Base-by-base conservation (phyloP, 2,329 filamentous ascomycete species). In the Fusarium nygamai region DNA sequence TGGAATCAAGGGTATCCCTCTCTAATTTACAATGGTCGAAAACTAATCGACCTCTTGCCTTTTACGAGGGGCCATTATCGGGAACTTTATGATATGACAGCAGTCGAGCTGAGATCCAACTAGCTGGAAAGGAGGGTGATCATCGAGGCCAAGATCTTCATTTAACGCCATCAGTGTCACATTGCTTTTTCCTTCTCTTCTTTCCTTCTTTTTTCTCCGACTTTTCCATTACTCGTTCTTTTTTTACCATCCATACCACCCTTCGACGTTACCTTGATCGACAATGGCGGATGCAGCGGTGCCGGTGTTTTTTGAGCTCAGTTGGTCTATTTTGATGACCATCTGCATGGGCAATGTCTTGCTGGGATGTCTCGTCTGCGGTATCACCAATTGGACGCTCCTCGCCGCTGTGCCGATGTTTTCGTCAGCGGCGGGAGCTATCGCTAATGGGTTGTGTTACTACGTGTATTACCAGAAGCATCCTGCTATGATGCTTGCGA, bases 301-400 rank as follows among this genome's bases (percentile, higher is more conserved):
- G 22, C 50, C 67, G 6, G 71, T 81, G 29, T 85, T 84, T 66
- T 85, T 82, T 54, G 84, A 85, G 73, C 72, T 82, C 39, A 83
- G 83, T 61, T 85, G 84, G 84, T 80, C 83, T 7, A 84, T 85
- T 17, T 79, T 86, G 29, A 84, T 81, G 69, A 83, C 81, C 36
- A 81, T 85, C 58, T 83, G 84, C 36, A 66, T 84, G 16, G 72
- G 78, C 51, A 84, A 83, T 68, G 78, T 84, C 17, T 57, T 85
- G 39, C 81, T 85, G 56, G 82, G 83, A 5, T 59, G 81, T 56
- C 76, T 84, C 41, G 78, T 85, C 24, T 74, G 81, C 29, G 82
- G 81, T 17, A 84, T 85, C 67, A 83, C 82, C 14, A 78, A 73
- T 39, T 78, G 82, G 54, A 82, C 82, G 4, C 78, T 79, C 8